Evolutionary conservation across 1,139 yeast genomes (phyloP).

Genomic region (Pichia sp.): DNA sequence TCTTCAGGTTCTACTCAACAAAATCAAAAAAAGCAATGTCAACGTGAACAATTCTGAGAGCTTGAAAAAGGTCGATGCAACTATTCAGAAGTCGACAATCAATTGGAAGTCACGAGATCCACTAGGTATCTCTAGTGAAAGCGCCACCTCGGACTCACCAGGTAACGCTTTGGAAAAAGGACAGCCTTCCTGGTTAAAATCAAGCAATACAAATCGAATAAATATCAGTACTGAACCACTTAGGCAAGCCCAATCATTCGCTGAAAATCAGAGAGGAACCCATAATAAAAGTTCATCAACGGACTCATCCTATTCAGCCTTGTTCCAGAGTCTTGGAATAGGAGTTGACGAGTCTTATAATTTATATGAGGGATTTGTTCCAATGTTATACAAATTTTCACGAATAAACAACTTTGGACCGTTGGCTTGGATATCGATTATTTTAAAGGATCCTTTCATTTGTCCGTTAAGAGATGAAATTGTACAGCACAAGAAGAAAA

Average conservation of each 20-base stretch:
- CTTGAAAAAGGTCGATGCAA: background rate
- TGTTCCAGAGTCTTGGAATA: constrained; percentile 10
- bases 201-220: background rate
- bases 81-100: background rate
- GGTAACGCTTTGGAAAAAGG: background rate
- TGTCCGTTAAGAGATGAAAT: constrained; percentile 32
- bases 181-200: background rate
- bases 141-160: background rate
- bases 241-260: background rate
- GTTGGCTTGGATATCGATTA: constrained; percentile 44
- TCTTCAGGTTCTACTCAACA: background rate
- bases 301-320: background rate
- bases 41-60: background rate
- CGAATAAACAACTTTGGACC: constrained; percentile 46
- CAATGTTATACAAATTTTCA: constrained; percentile 38
- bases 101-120: background rate
- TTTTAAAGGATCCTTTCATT: constrained; percentile 45
- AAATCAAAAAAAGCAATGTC: background rate
- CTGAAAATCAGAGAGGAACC: background rate
- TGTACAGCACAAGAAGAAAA: constrained; percentile 30
- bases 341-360: constrained; percentile 31
- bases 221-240: background rate
- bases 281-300: background rate
- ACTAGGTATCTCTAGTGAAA: background rate
- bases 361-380: constrained; percentile 41